A percentile compares a stretch with the other conserved stretches of the same genome.
These are phyloP conservation scores for Aspergillus ochraceus DNA, from an alignment of 2,329 filamentous ascomycete genomes.

Conservation along the genomic window DNA sequence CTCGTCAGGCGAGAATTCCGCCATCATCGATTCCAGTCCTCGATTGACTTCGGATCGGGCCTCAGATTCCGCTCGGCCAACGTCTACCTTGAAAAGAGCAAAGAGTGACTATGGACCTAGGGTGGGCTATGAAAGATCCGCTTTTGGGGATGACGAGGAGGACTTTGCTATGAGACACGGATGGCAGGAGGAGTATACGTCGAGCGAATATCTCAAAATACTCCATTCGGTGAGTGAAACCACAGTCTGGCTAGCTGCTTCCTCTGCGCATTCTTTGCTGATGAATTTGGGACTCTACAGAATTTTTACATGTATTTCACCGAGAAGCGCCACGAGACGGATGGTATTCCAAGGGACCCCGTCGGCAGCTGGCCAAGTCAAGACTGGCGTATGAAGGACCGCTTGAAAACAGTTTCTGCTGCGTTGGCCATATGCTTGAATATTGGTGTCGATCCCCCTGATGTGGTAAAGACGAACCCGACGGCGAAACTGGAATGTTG, in stretches of 20 bases:
- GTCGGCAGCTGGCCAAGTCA: slow-evolving; percentile 62
- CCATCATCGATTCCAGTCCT: slow-evolving; percentile 22
- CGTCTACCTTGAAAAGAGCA: slow-evolving; percentile 48
- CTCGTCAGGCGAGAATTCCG: slow-evolving; percentile 29
- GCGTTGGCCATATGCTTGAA: slow-evolving; percentile 93
- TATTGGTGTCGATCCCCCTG: slow-evolving; percentile 94
- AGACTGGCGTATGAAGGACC: slow-evolving; percentile 96
- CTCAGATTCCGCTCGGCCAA: slow-evolving; percentile 34
- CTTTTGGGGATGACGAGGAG: slow-evolving; percentile 48
- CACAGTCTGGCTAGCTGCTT: background rate
- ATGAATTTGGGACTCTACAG: slow-evolving; percentile 48
- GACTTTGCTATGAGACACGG: slow-evolving; percentile 71
- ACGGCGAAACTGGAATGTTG: slow-evolving; percentile 94
- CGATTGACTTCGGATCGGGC: slow-evolving; percentile 30
- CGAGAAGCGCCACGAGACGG: slow-evolving; percentile 95
- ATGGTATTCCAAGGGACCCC: slow-evolving; percentile 73
- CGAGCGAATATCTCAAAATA: slow-evolving; percentile 81
- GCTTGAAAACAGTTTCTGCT: slow-evolving; percentile 93
- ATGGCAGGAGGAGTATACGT: slow-evolving; percentile 90
- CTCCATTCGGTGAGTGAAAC: slow-evolving; percentile 65
- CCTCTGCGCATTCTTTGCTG: background rate
- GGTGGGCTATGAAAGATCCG: slow-evolving; percentile 30
- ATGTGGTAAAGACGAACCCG: slow-evolving; percentile 92
- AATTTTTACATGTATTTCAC: slow-evolving; percentile 99
- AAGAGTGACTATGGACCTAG: slow-evolving; percentile 55